phyloP scores from a whole-genome alignment of 768 basidiomycete species.

The Aureoboletus auriporus region DNA sequence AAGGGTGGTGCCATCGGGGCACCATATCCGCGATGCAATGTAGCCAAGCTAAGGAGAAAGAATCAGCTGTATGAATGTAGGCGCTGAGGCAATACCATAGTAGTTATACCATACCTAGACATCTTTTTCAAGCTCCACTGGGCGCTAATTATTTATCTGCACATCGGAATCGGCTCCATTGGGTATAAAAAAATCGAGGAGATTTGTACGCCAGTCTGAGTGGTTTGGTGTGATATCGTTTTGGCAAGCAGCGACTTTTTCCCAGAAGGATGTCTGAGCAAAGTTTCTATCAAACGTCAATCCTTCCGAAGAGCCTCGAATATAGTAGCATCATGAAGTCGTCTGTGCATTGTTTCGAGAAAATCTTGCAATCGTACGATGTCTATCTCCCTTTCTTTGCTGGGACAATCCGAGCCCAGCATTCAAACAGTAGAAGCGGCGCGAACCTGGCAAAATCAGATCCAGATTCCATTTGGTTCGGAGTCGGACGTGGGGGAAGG shows the following conservation, averaged over 20 bases:
- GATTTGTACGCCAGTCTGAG: conserved; percentile 49
- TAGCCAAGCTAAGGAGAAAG: conserved; percentile 62
- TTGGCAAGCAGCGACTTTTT: conserved; percentile 68
- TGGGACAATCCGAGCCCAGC: conserved; percentile 83
- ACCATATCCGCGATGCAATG: conserved; percentile 87
- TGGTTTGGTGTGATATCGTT: conserved; percentile 44
- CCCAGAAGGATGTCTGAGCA: conserved; percentile 59
- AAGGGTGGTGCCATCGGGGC: conserved; percentile 79
- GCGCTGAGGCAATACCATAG: neutral
- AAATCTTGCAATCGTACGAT: conserved; percentile 58
- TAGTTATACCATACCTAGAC: conserved; percentile 52
- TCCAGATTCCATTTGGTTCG: conserved; percentile 51
- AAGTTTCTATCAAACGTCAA: conserved; percentile 75
- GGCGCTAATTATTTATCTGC: conserved; percentile 51
- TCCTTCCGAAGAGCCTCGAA: conserved; percentile 56
- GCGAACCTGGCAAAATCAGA: conserved; percentile 43
- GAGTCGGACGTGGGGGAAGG: conserved; percentile 36
- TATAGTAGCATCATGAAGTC: conserved; percentile 75
- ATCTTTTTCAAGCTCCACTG: conserved; percentile 83
- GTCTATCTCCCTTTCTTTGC: conserved; percentile 66
- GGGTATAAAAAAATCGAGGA: conserved; percentile 50
- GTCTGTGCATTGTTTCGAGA: conserved; percentile 66
- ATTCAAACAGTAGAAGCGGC: conserved; percentile 82
- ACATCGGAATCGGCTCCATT: conserved; percentile 55
- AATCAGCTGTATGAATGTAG: conserved; percentile 3